Evolutionary conservation across 495 filamentous ascomycete species (phyloP), one percentile per base, ranked within the genome.

Genomic region (Jackrogersella minutella): DNA sequence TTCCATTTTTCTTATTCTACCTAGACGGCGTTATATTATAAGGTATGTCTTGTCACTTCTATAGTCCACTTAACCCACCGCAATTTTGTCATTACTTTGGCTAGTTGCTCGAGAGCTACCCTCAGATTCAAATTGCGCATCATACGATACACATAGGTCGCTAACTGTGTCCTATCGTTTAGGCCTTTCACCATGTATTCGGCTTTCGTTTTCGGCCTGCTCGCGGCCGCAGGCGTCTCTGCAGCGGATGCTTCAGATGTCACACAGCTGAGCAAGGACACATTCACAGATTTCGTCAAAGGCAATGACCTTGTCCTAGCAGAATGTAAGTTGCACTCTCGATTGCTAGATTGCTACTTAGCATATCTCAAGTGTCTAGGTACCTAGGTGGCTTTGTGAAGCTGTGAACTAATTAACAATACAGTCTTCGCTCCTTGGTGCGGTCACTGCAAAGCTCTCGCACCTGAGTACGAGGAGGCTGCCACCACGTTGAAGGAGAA

Each of bases 401-500:
- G 64, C 21, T 10, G 16, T 2, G 37, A 24, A 43, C 50, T 69
- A 58, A 68, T 61, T 16, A 0, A 21, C 40, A 56, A 22, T 39
- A 11, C 52, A 90, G 88, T 90, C 81, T 90, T 87, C 76, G 86
- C 88, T 37, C 88, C 88, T 40, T 90, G 88, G 88, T 90, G 87
- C 77, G 90, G 90, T 21, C 90, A 93, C 81, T 93, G 90, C 87
- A 93, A 93, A 79, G 90, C 90, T 36, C 88, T 93, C 62, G 90
- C 90, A 46, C 90, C 90, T 46, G 90, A 93, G 77, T 93, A 93
- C 76, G 90, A 93, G 78, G 91, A 95, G 76, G 95, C 95, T 39
- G 95, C 95, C 13, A 96, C 93, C 0, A 88, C 90, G 40, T 81
- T 99, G 67, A 99, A 98, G 84, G 89, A 91, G 80, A 99, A 98